A percentile compares a stretch with the other conserved stretches of the same genome.
Evolutionary conservation across 2,329 filamentous ascomycete genomes (phyloP).

Genomic region (Arthrinium phaeospermum): DNA sequence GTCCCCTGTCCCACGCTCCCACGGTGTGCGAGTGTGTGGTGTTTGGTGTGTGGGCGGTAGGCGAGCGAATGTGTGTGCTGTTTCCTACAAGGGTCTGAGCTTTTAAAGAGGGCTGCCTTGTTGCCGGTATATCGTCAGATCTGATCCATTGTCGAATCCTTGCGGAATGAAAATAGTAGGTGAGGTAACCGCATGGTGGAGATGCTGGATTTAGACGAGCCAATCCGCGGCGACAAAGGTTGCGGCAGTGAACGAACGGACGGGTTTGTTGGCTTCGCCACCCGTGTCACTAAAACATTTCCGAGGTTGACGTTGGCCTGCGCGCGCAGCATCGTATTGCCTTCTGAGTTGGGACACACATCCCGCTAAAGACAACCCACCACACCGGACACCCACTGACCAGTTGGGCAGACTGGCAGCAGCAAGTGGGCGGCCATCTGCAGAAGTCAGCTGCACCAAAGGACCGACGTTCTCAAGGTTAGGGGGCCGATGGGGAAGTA

Average conservation of each 20-base stretch:
- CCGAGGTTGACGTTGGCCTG: background rate
- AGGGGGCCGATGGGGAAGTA: background rate
- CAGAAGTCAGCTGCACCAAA: background rate
- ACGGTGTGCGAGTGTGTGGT: background rate
- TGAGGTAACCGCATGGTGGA: conserved; percentile 5
- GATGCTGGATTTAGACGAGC: conserved; percentile 10
- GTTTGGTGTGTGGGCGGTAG: too few species aligned
- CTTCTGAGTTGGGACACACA: background rate
- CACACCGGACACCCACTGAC: background rate
- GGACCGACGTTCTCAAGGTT: too few species aligned
- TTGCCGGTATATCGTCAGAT: background rate
- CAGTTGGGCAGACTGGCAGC: background rate
- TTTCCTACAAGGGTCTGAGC: conserved; percentile 9
- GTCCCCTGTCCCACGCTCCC: background rate
- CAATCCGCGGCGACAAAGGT: background rate
- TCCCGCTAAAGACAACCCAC: background rate
- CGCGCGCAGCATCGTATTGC: background rate
- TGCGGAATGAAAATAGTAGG: conserved; percentile 1
- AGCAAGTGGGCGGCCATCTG: background rate
- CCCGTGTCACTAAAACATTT: conserved; percentile 15
- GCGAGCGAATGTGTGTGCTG: background rate
- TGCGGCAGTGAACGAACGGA: conserved; percentile 10
- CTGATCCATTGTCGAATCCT: conserved; percentile 6
- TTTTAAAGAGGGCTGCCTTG: background rate
- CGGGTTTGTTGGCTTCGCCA: conserved; percentile 15